A percentile compares a stretch with the other conserved stretches of the same genome.
phyloP scores from a whole-genome alignment of 352 stramenopile genomes.

The Globisporangium takayamanum region DNA sequence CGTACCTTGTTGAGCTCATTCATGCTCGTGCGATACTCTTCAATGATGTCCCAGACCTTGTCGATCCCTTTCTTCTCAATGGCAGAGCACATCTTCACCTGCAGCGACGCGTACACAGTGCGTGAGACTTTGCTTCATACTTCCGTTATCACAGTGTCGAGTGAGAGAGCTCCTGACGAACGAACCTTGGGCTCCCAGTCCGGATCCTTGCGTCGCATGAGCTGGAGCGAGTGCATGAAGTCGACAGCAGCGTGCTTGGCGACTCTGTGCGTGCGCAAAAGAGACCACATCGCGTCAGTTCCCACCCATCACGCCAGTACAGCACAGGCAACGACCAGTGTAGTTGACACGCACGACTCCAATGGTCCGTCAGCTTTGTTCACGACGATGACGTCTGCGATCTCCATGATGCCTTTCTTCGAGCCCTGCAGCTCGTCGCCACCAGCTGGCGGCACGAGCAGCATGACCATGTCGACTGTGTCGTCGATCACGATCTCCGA shows the following conservation, averaged over 20 bases:
- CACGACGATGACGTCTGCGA: conserved; percentile 95
- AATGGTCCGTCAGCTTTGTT: conserved; percentile 96
- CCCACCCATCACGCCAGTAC: not conserved
- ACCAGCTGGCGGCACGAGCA: conserved; percentile 92
- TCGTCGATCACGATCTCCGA: conserved; percentile 96
- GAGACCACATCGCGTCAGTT: not conserved
- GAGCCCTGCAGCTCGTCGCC: conserved; percentile 95
- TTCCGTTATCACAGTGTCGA: not conserved
- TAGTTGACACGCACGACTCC: conserved; percentile 26
- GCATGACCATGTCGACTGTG: conserved; percentile 95
- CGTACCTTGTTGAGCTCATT: conserved; percentile 43
- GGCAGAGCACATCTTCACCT: conserved; percentile 72
- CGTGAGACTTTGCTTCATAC: not conserved
- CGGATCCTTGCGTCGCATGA: conserved; percentile 75
- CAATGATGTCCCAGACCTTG: conserved; percentile 61
- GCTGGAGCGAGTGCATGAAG: conserved; percentile 77
- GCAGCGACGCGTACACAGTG: not conserved
- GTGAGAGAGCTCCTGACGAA: not conserved
- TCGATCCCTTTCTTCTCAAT: conserved; percentile 63
- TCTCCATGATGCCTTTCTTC: conserved; percentile 99
- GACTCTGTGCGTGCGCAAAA: conserved; percentile 21
- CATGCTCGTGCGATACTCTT: conserved; percentile 58
- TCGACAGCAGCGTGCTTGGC: conserved; percentile 68
- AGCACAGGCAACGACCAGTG: not conserved
- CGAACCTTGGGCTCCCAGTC: conserved; percentile 70